Percentiles rank a stretch among this genome's conserved stretches.
These are phyloP conservation scores for Salix dunnii DNA, from an alignment of 345 rosid genomes.

Conservation along the genomic window DNA sequence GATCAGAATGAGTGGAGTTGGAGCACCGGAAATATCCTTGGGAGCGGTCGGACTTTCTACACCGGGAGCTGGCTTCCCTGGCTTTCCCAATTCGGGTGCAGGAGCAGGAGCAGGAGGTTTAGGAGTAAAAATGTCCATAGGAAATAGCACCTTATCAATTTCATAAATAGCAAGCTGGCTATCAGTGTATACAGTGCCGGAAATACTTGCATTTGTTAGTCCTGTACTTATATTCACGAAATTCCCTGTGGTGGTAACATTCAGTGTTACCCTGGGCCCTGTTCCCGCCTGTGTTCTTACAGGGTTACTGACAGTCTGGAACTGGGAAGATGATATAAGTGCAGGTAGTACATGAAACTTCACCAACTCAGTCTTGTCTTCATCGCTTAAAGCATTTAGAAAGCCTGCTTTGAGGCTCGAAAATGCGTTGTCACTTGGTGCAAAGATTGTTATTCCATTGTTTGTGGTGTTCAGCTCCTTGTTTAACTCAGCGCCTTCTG, in stretches of 20 bases:
- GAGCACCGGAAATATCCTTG: constrained; percentile 13
- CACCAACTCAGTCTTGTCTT: constrained; percentile 37
- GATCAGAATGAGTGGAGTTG: background rate
- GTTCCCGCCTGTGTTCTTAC: constrained; percentile 40
- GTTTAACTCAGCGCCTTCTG: constrained; percentile 10
- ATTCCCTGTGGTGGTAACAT: constrained; percentile 29
- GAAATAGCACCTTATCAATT: constrained; percentile 41
- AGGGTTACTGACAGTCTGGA: constrained; percentile 47
- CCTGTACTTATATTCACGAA: constrained; percentile 30
- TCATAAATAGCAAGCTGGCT: constrained; percentile 37
- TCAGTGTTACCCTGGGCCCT: constrained; percentile 26
- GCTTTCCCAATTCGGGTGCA: constrained; percentile 6
- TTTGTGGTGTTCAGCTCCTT: constrained; percentile 23
- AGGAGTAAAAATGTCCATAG: constrained; percentile 28
- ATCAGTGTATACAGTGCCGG: constrained; percentile 32
- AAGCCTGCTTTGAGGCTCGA: constrained; percentile 24
- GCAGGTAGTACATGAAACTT: constrained; percentile 41
- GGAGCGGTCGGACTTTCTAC: constrained; percentile 2
- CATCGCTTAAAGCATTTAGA: constrained; percentile 17
- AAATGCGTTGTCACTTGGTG: constrained; percentile 25
- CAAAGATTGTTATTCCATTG: constrained; percentile 31
- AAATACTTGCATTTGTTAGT: constrained; percentile 28
- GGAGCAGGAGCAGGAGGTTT: constrained; percentile 25
- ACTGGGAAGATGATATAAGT: constrained; percentile 32
- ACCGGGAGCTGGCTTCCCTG: constrained; percentile 10